Base-by-base conservation (phyloP, 257 asterid genomes). In the Nicotiana otophora region DNA sequence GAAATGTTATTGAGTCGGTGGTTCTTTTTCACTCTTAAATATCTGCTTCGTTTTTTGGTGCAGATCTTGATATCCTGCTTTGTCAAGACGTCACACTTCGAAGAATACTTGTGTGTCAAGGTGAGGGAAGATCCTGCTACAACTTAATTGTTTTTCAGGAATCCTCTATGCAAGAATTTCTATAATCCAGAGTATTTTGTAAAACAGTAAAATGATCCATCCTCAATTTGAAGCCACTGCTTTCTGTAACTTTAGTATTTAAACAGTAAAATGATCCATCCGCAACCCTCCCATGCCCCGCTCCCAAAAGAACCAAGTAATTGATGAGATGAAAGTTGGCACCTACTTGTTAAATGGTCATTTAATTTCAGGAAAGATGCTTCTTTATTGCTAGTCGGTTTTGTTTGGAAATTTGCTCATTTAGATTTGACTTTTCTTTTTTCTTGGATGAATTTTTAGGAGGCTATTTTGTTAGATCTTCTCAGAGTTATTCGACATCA, bases 1-100 rank as follows among this genome's bases (percentile, higher is more conserved):
- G 80, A 75, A 28, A 4, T 75, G 1, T 12, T 53, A 15, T 26
- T 8, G 46, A 0, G 5, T 10, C 2, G 39, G 62, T 74, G 62
- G 64, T 75, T 75, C 30, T 15, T 42, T 8, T 16, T 58, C 9
- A 51, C 64, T 75, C 64, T 51, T 75, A 75, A 10, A 28, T 75
- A 68, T 65, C 31, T 48, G 48, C 77, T 69, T 65, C 81, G 65
- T 80, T 46, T 57, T 79, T 42, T 76, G 42, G 60, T 61, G 81
- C 98, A 96, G 99, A 94, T 96, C 82, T 39, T 94, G 92, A 83
- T 94, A 20, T 96, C 99, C 81, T 96, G 99, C 92, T 96, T 96
- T 53, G 98, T 96, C 94, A 96, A 96, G 96, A 96, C 99, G 70
- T 94, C 99, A 8, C 99, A 92, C 90, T 87, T 89, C 76, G 99